A percentile compares a stretch with the other conserved stretches of the same genome.
Conservation (phyloP, 2,329 filamentous ascomycete species). For the Albophoma yamanashiensis region DNA sequence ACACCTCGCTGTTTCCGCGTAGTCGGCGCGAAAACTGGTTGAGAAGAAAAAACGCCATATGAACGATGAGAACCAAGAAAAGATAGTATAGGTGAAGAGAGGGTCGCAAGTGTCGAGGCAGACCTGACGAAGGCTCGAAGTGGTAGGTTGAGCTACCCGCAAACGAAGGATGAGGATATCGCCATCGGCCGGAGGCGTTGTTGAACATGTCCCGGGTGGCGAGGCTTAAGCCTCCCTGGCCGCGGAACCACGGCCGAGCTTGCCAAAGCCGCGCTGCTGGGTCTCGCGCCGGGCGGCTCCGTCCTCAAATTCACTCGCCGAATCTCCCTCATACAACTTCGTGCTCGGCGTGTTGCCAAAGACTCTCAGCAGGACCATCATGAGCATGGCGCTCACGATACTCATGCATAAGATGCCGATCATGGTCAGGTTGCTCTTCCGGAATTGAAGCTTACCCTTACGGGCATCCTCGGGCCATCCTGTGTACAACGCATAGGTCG, state of each 20-base stretch:
- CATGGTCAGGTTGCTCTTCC: slow-evolving; percentile 80
- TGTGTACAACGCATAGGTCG: slow-evolving; percentile 80
- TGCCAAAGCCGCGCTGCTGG: slow-evolving; percentile 46
- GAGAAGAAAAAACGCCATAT: not conserved
- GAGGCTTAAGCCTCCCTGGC: slow-evolving; percentile 3
- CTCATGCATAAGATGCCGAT: slow-evolving; percentile 73
- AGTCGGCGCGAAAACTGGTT: not conserved
- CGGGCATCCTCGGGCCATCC: slow-evolving; percentile 71
- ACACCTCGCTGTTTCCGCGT: not conserved
- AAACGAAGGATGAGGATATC: slow-evolving; percentile 4
- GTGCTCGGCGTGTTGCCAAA: slow-evolving; percentile 42
- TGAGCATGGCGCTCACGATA: slow-evolving; percentile 59
- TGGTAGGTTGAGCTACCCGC: slow-evolving; percentile 27
- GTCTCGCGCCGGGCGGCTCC: slow-evolving; percentile 49
- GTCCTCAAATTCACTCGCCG: slow-evolving; percentile 39
- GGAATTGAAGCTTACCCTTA: slow-evolving; percentile 60
- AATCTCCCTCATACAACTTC: slow-evolving; percentile 30
- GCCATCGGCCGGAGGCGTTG: slow-evolving; percentile 6
- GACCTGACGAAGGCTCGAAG: slow-evolving; percentile 5
- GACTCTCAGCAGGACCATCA: slow-evolving; percentile 54
- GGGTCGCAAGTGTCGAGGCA: not conserved
- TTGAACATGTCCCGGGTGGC: slow-evolving; percentile 20
- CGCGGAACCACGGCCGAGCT: slow-evolving; percentile 24
- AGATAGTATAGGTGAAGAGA: not conserved
- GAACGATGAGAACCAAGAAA: not conserved